phyloP scores from a whole-genome alignment of 1,139 yeast species.

The Kodamaea anthophila region DNA sequence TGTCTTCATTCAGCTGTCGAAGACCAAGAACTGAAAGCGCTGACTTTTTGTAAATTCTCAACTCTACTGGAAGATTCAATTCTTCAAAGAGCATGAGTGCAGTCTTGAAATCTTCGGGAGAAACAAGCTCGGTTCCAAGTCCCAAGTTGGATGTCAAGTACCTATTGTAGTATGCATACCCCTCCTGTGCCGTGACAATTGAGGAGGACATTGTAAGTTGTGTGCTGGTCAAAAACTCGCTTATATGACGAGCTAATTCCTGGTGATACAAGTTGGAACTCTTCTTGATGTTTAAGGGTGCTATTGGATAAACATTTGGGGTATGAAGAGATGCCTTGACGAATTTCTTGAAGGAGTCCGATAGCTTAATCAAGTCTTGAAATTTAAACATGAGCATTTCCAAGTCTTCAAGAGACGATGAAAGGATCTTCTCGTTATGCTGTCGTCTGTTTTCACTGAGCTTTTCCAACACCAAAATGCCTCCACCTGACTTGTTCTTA shows the following conservation, averaged over 20 bases:
- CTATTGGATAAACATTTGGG: slow-evolving; percentile 12
- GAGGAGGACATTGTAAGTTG: slow-evolving; percentile 28
- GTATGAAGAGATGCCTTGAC: slow-evolving; percentile 13
- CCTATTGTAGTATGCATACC: slow-evolving; percentile 39
- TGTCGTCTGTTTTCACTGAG: slow-evolving; percentile 51
- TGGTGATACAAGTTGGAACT: slow-evolving; percentile 28
- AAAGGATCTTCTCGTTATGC: slow-evolving; percentile 57
- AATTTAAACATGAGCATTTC: slow-evolving; percentile 75
- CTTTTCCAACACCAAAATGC: slow-evolving; percentile 68
- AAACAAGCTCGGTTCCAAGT: slow-evolving; percentile 33
- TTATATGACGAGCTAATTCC: slow-evolving; percentile 43
- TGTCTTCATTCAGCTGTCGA: slow-evolving; percentile 14
- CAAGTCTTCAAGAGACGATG: slow-evolving; percentile 69
- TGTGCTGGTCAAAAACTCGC: slow-evolving; percentile 40
- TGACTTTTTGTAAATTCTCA: slow-evolving; percentile 27
- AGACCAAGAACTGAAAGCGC: slow-evolving; percentile 32
- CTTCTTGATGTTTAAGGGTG: slow-evolving; percentile 27
- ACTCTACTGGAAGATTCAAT: slow-evolving; percentile 29
- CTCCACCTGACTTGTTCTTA: slow-evolving; percentile 23
- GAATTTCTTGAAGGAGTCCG: slow-evolving; percentile 41
- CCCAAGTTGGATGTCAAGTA: slow-evolving; percentile 33
- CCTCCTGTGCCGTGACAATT: slow-evolving; percentile 38
- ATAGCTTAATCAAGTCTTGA: slow-evolving; percentile 59
- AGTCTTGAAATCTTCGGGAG: slow-evolving; percentile 26
- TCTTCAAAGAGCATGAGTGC: slow-evolving; percentile 26